Evolutionary conservation across 345 rosid species (phyloP), one percentile per base, ranked within the genome.

Genomic region (Bruguiera gymnorhiza): DNA sequence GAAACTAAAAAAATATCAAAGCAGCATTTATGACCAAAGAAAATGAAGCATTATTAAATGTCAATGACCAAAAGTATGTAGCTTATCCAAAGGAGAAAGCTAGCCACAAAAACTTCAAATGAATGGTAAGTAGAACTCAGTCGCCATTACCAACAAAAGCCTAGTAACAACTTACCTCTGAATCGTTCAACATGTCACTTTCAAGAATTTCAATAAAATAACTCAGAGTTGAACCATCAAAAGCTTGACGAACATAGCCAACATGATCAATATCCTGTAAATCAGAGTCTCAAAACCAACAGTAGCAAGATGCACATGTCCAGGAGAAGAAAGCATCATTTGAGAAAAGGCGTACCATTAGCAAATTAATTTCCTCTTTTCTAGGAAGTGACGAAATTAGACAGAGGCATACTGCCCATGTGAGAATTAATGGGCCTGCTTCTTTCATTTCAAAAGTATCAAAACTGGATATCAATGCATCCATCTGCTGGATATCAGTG

Each of bases 341-440:
- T 21, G 18, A 68, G 46, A 71, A 48, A 78, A 21, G 60, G 72
- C 83, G 70, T 75, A 92, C 97, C 92, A 74, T 82, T 78, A 92
- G 72, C 67, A 80, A 76, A 75, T 68, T 75, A 81, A 57, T 78
- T 62, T 87, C 90, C 80, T 88, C 97, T 75, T 81, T 82, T 65
- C 80, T 87, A 60, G 90, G 92, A 68, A 95, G 92, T 26, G 97
- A 91, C 32, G 86, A 78, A 65, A 92, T 70, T 69, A 95, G 93
- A 85, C 96, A 88, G 73, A 95, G 83, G 78, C 87, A 95, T 52
- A 88, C 97, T 18, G 97, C 99, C 99, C 99, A 95, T 53, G 97
- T 79, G 68, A 91, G 88, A 75, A 91, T 68, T 36, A 95, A 80
- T 2, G 91, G 90, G 57, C 93, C 96, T 32, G 86, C 83, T 78